Evolutionary conservation across 164 flowering plant genomes (phyloP).

Genomic region (Vitis amurensis): DNA sequence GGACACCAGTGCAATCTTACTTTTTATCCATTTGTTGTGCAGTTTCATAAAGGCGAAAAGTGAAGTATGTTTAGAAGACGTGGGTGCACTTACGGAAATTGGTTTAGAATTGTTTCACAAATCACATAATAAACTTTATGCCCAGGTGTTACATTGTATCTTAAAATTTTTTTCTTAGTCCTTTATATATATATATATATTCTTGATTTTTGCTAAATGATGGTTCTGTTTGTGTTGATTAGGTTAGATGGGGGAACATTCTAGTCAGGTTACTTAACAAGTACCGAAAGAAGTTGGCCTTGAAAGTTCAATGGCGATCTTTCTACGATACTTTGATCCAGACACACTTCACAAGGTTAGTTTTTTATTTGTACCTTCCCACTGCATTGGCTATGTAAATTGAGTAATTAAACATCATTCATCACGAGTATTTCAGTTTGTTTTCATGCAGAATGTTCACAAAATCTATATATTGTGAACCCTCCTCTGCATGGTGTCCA

Average conservation of each 20-base stretch:
- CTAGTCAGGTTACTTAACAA: constrained; percentile 71
- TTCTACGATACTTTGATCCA: constrained; percentile 75
- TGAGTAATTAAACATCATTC: neutral
- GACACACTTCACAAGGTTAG: constrained; percentile 84
- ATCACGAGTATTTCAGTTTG: neutral
- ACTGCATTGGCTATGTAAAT: neutral
- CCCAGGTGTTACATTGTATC: constrained; percentile 51
- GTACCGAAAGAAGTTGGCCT: constrained; percentile 67
- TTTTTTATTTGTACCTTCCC: constrained; percentile 1
- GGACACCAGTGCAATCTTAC: neutral
- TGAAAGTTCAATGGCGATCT: constrained; percentile 86
- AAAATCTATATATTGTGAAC: neutral
- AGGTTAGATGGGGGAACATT: constrained; percentile 97
- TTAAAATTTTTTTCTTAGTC: neutral
- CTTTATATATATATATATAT: neutral
- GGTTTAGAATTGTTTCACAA: constrained; percentile 64
- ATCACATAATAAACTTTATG: constrained; percentile 69
- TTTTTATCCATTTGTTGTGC: constrained; percentile 17
- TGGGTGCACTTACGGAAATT: constrained; percentile 44
- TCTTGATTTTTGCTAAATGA: constrained; percentile 6
- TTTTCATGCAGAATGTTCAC: neutral
- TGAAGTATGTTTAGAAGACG: constrained; percentile 75
- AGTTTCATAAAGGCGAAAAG: constrained; percentile 94
- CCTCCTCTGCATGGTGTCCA: neutral
- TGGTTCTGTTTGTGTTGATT: constrained; percentile 22